Evolutionary conservation across 73 alveolate species (phyloP), one percentile per base, ranked within the genome.

Genomic region (Diophrys sp.): DNA sequence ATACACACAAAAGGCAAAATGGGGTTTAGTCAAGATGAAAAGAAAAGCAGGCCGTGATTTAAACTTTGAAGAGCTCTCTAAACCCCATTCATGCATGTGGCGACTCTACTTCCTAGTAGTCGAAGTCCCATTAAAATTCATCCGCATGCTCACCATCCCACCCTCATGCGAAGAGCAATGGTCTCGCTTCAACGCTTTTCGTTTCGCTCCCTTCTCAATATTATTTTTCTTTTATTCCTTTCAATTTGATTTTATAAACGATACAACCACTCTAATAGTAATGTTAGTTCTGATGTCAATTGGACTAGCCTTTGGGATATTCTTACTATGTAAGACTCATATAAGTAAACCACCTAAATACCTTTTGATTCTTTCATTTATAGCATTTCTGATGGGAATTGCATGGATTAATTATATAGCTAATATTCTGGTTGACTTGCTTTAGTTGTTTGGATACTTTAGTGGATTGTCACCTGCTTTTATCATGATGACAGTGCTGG

Each of bases 401-500:
- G 67, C 54, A 14, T 75, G 83, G 83, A 75, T 75, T 23, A 32
- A 18, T 29, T 75, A 24, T 14, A 54, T 30, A 18, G 98, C 98
- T 26, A 85, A 90, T 75, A 77, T 87, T 18, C 88, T 93, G 72
- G 89, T 93, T 66, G 90, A 94, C 62, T 62, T 91, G 27, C 62
- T 90, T 71, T 67, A 89, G 90, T 77, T 95, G 14, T 77, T 96
- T 62, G 87, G 97, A 44, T 69, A 72, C n/a, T 66, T 94, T 26
- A 79, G 95, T 67, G 93, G 89, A 69, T 73, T 96, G 34, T 87
- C 92, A 56, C 81, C 89, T 29, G 81, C 97, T 33, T 87, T 91
- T 80, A 79, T 97, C 75, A 99, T 98, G 56, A 77, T 97, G 90
- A 96, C 99, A 11, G 71, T 97, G 55, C 79, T 97, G 56, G 97